Percentiles rank a stretch among this genome's conserved stretches.
Evolutionary conservation across 352 stramenopile species (phyloP).

Genomic region (Globisporangium nunn): DNA sequence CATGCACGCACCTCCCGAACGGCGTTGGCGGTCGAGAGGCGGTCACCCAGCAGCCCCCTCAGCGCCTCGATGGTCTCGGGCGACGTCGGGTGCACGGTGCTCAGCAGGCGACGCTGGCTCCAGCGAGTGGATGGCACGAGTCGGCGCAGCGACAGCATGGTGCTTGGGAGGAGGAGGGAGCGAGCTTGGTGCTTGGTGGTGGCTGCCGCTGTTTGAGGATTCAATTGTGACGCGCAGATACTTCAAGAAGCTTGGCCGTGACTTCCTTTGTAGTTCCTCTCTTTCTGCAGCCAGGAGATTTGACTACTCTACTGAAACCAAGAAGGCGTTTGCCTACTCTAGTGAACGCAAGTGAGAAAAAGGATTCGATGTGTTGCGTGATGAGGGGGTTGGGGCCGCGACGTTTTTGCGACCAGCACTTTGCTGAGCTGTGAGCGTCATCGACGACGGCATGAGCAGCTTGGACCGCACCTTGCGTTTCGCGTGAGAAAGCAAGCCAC

Average conservation of each 20-base stretch:
- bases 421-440: background rate
- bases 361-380: background rate
- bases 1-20: constrained; percentile 39
- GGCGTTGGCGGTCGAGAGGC: constrained; percentile 54
- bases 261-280: background rate
- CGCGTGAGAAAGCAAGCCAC: too few species aligned
- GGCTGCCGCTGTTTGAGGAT: too few species aligned
- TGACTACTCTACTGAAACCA: too few species aligned
- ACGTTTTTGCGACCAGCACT: background rate
- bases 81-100: constrained; percentile 23
- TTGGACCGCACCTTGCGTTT: too few species aligned
- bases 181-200: background rate
- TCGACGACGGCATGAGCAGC: too few species aligned
- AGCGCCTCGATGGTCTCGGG: constrained; percentile 44
- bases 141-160: background rate
- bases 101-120: constrained; percentile 12
- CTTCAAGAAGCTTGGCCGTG: background rate
- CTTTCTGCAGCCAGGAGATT: background rate
- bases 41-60: constrained; percentile 53
- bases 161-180: constrained; percentile 2
- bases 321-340: background rate
- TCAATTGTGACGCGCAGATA: background rate
- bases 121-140: background rate
- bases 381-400: too few species aligned
- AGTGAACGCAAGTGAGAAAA: background rate